Evolutionary conservation across 495 filamentous ascomycete species (phyloP).

Genomic region (Trichoderma orchidacearum): DNA sequence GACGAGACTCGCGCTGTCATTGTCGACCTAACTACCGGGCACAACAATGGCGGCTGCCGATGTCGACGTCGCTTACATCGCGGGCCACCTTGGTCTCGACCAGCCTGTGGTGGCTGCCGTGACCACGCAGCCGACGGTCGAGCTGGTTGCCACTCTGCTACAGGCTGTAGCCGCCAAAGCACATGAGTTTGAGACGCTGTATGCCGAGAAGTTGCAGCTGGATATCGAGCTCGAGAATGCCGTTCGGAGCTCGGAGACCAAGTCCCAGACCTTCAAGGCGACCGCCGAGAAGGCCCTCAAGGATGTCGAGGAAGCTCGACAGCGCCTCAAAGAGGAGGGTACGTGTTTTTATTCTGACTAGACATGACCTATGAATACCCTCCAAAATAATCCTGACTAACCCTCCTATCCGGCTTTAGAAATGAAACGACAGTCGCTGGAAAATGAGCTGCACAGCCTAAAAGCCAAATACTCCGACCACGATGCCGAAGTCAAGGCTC

Average conservation of each 20-base stretch:
- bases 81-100: conserved; percentile 59
- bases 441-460: conserved; percentile 68
- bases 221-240: conserved; percentile 91
- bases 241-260: conserved; percentile 65
- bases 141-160: conserved; percentile 60
- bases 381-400: not conserved
- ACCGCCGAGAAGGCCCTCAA: conserved; percentile 69
- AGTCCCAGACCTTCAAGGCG: conserved; percentile 63
- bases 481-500: conserved; percentile 60
- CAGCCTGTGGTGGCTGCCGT: conserved; percentile 50
- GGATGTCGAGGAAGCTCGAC: conserved; percentile 62
- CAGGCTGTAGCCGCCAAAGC: conserved; percentile 56
- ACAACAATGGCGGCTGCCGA: conserved; percentile 58
- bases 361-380: too few relatives aligned
- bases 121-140: conserved; percentile 59
- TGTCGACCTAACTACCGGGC: not conserved
- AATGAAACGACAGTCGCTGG: conserved; percentile 34
- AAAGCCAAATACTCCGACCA: conserved; percentile 49
- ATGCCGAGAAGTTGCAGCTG: conserved; percentile 68
- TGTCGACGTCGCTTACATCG: conserved; percentile 62
- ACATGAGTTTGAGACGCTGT: conserved; percentile 63
- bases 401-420: conserved; percentile 9
- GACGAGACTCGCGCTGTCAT: not conserved
- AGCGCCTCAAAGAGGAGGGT: conserved; percentile 75
- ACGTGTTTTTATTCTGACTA: conserved; percentile 12